A percentile compares a stretch with the other conserved stretches of the same genome.
phyloP scores from a whole-genome alignment of 768 basidiomycete genomes.

The Panaeolus papilionaceus region DNA sequence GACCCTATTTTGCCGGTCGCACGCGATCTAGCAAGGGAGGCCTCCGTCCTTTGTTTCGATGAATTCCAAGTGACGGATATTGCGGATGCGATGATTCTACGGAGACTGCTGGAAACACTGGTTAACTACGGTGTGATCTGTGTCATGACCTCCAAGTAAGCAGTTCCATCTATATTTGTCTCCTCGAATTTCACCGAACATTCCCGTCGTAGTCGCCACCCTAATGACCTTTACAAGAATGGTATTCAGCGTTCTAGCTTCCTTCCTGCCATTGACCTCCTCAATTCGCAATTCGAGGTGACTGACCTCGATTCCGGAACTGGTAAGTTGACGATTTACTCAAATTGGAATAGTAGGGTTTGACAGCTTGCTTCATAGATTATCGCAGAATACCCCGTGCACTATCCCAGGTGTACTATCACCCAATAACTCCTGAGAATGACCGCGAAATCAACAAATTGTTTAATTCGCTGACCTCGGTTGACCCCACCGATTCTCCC shows the following conservation, averaged over 20 bases:
- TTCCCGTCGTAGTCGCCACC: conserved; percentile 76
- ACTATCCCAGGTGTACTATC: conserved; percentile 92
- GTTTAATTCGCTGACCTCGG: conserved; percentile 73
- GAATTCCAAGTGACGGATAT: conserved; percentile 99
- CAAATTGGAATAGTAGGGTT: conserved; percentile 16
- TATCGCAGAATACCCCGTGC: conserved; percentile 94
- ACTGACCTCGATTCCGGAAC: conserved; percentile 96
- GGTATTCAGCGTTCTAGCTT: conserved; percentile 97
- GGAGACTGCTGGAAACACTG: conserved; percentile 87
- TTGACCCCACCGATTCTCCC: conserved; percentile 59
- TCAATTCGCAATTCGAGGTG: conserved; percentile 86
- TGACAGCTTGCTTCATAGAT: conserved; percentile 52
- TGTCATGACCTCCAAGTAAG: conserved; percentile 97
- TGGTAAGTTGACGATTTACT: conserved; percentile 51
- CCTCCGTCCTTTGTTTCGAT: conserved; percentile 91
- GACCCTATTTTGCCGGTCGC: conserved; percentile 92
- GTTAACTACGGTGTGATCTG: conserved; percentile 90
- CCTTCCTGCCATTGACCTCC: conserved; percentile 91
- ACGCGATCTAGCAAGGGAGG: conserved; percentile 83
- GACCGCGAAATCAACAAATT: conserved; percentile 78
- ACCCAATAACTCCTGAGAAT: conserved; percentile 75
- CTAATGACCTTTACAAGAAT: conserved; percentile 97
- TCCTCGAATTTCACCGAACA: conserved; percentile 14
- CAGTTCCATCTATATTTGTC: conserved; percentile 16
- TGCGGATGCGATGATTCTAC: conserved; percentile 96